Evolutionary conservation across 768 basidiomycete genomes (phyloP).

Genomic region (Pulveroboletus sp.): DNA sequence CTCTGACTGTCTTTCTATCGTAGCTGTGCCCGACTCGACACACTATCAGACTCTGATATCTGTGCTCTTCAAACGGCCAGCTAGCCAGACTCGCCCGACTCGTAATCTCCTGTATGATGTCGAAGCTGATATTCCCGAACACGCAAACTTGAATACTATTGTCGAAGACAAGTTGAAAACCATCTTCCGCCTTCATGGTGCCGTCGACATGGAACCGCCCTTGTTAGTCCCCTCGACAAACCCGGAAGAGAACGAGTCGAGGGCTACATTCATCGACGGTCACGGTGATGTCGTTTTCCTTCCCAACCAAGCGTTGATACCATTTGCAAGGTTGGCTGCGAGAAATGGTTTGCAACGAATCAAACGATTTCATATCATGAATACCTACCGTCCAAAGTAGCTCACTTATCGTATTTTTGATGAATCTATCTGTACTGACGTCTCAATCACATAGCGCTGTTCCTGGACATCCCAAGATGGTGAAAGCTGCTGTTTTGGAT

Average conservation of each 20-base stretch:
- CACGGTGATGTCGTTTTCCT: slow-evolving; percentile 75
- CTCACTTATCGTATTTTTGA: slow-evolving; percentile 10
- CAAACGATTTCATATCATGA: slow-evolving; percentile 79
- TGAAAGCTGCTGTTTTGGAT: slow-evolving; percentile 78
- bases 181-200: slow-evolving; percentile 87
- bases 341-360: slow-evolving; percentile 63
- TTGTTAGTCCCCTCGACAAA: slow-evolving; percentile 74
- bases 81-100: slow-evolving; percentile 57
- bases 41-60: slow-evolving; percentile 78
- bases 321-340: slow-evolving; percentile 84
- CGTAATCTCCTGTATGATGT: slow-evolving; percentile 74
- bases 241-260: slow-evolving; percentile 58
- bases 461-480: slow-evolving; percentile 69
- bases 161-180: slow-evolving; percentile 74
- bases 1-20: neutral
- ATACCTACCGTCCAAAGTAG: slow-evolving; percentile 69
- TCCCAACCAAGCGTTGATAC: slow-evolving; percentile 68
- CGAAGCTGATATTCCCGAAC: slow-evolving; percentile 64
- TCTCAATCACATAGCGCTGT: slow-evolving; percentile 41
- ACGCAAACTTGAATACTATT: slow-evolving; percentile 66
- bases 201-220: slow-evolving; percentile 83
- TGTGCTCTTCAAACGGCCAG: slow-evolving; percentile 73
- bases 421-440: slow-evolving; percentile 2
- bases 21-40: slow-evolving; percentile 77
- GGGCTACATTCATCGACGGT: slow-evolving; percentile 75